Base-by-base conservation (phyloP, 2,329 filamentous ascomycete species). In the Hirsutella minnesotensis region DNA sequence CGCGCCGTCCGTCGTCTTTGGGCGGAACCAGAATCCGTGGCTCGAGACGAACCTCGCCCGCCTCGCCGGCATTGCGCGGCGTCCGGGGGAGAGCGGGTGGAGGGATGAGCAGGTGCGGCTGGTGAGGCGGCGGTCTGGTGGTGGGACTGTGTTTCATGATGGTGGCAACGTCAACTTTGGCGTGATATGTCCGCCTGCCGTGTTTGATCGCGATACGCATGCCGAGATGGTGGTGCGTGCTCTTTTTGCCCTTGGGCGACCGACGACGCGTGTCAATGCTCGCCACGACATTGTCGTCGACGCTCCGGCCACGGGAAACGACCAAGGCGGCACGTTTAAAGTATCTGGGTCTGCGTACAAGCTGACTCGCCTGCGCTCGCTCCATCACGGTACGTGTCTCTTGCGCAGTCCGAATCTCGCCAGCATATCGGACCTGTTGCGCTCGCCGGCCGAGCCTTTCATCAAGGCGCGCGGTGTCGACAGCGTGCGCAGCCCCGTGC, bases 21-120 rank as follows among this genome's bases (percentile, higher is more conserved):
- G 92, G 36, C 81, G 92, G 46, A 98, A 98, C 61, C 92, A 98
- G 67, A 98, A 98, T 60, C 92, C 92, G 42, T 98, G 90, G 92
- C 72, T 86, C 9, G 92, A 98, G 66, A 80, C 86, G 47, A 86
- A 94, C 58, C 72, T 95, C 9, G 65, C 65, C 33, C 68, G 77
- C 1, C 66, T 94, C 2, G 54, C 53, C 3, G 50, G 46, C 18
- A 66, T 94, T 3, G 54, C 53, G 3, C 50, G 46, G 15, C 15
- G 33, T 9, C 15, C 12, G 9, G 33, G 5, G 15, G 15, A 5
- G 35, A 38, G 53, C 47, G 48, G 48, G 0, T 56, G 52, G 58
- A 54, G 46, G 15, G 58, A 46, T 30, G 52, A 39, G 0, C 45
- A 56, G 3, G 62, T 77, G 31, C 53, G 71, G 45, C 77, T 95